Percentiles rank a stretch among this genome's conserved stretches.
phyloP scores from a whole-genome alignment of 768 basidiomycete species.

The Boletus tylopilopsis region DNA sequence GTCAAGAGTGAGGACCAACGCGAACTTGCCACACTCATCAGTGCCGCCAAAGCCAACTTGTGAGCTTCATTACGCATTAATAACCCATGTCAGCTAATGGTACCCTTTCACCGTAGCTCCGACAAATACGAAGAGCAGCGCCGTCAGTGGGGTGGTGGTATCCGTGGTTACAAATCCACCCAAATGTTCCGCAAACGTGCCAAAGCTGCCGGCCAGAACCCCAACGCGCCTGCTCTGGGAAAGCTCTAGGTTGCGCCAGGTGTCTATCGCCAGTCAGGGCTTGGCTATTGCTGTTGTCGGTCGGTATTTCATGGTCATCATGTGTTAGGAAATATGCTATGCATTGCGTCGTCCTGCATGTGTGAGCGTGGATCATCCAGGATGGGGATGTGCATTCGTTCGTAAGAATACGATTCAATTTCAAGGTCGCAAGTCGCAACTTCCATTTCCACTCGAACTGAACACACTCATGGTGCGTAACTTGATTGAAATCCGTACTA shows the following conservation, averaged over 20 bases:
- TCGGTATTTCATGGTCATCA: conserved; percentile 10
- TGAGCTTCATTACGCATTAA: conserved; percentile 37
- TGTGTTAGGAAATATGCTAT: conserved; percentile 22
- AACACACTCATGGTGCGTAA: too few species aligned
- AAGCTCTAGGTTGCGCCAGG: conserved; percentile 52
- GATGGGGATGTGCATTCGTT: not conserved
- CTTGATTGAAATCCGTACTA: too few species aligned
- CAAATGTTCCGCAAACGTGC: conserved; percentile 93
- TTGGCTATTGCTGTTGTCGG: not conserved
- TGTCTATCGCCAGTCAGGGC: not conserved
- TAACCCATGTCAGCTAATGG: conserved; percentile 1
- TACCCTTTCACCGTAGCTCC: conserved; percentile 42
- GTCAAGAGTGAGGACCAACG: conserved; percentile 93
- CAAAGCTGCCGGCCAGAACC: conserved; percentile 77
- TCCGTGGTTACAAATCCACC: conserved; percentile 92
- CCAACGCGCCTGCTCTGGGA: conserved; percentile 50
- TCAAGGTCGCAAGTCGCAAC: too few species aligned
- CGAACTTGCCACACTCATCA: conserved; percentile 88
- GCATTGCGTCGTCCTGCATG: conserved; percentile 5
- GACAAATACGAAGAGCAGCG: conserved; percentile 93
- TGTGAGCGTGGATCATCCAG: not conserved
- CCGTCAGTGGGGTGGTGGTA: conserved; percentile 92
- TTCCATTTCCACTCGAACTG: too few species aligned
- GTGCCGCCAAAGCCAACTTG: conserved; percentile 97
- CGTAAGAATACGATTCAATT: too few species aligned